Base-by-base conservation (phyloP, 768 basidiomycete species). In the Mycena venus region DNA sequence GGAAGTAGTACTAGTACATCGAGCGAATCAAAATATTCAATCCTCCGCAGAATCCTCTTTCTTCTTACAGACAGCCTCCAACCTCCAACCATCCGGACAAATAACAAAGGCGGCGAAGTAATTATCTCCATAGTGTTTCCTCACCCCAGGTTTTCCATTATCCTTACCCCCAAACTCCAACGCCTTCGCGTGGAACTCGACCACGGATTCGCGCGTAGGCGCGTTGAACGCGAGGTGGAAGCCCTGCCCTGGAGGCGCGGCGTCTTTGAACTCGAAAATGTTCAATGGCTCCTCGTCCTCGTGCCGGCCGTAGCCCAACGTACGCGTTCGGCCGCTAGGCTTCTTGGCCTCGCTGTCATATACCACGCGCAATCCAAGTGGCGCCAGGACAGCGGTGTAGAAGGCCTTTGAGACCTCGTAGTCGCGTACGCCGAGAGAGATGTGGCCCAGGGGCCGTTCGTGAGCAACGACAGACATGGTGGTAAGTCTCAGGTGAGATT, bases 391-490 rank as follows among this genome's bases (percentile, higher is more conserved):
- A 12, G 64, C 49, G 8, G 64, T 66, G 64, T 53, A 66, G 40
- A 66, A 66, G 12, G 51, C 51, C 10, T 66, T 66, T 15, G 64
- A 55, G 32, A 66, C 64, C 25, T 51, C 34, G 38, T 66, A 66
- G 64, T 66, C 34, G 23, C 64, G 49, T 25, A 66, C 64, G 32
- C 64, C 64, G 64, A 66, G 64, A 36, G 64, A 66, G n/a, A 66
- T 38, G 49, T 66, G 64, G 17, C 64, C 64, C 34, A 66, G 31
- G 2, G 63, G 64, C 36, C 36, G 60, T n/a, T n/a, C n/a, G n/a
- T n/a, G n/a, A n/a, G n/a, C n/a, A n/a, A n/a, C n/a, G 19, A 11
- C 25, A 31, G 61, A 61, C 60, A 61, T 61, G 19, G 21, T 40
- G n/a, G n/a, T n/a, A n/a, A n/a, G n/a, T n/a, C n/a, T n/a, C n/a